These are phyloP conservation scores for Hamamelis virginiana DNA, from an alignment of 164 flowering plant genomes.

Conservation along the genomic window DNA sequence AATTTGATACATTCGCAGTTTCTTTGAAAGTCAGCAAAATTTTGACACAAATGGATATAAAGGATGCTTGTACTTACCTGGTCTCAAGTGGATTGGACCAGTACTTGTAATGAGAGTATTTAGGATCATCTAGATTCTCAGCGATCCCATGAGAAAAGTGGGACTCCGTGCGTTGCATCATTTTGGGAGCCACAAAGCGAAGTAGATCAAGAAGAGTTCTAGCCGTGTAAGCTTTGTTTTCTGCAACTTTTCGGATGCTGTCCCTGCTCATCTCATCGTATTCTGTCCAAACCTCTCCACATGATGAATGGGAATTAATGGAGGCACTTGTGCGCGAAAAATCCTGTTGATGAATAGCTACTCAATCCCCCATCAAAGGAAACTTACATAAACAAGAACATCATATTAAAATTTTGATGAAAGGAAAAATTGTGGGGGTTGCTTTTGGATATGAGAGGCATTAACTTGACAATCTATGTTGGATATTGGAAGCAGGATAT, in stretches of 20 bases:
- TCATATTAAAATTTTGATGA: no score
- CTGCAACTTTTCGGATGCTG: conserved; percentile 44
- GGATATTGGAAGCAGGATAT: no score
- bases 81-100: conserved; percentile 90
- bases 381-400: not conserved
- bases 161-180: conserved; percentile 64
- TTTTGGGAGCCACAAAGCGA: conserved; percentile 60
- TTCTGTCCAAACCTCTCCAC: conserved; percentile 72
- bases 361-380: not conserved
- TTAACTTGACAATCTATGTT: no score
- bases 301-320: conserved; percentile 26
- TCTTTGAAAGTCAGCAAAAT: not conserved
- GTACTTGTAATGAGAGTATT: conserved; percentile 66
- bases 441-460: no score
- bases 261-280: conserved; percentile 66
- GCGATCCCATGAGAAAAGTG: conserved; percentile 88
- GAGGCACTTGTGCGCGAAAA: conserved; percentile 17
- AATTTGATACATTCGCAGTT: not conserved
- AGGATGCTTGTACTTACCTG: conserved; percentile 42
- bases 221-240: conserved; percentile 66
- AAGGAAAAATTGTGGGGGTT: no score
- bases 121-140: conserved; percentile 66
- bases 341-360: conserved; percentile 26
- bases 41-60: not conserved
- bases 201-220: conserved; percentile 55